phyloP scores from a whole-genome alignment of 345 rosid species.

The Linum usitatissimum region DNA sequence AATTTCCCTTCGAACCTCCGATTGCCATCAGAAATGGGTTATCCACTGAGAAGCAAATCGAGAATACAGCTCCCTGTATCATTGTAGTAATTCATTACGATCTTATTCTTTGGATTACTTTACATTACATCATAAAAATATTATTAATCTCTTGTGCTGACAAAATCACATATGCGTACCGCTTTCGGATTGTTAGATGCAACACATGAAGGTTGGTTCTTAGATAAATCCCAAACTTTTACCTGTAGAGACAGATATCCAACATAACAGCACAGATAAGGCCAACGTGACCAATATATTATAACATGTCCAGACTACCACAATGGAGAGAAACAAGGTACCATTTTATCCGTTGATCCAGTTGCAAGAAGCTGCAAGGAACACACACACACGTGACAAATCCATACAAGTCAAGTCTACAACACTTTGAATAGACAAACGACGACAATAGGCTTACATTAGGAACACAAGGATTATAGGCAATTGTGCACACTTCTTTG shows the following conservation, averaged over 20 bases:
- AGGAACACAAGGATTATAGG: constrained; percentile 46
- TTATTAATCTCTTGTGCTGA: not conserved
- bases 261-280: not conserved
- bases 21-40: constrained; percentile 73
- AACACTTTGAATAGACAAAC: not conserved
- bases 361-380: constrained; percentile 34
- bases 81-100: not conserved
- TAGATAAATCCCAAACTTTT: constrained; percentile 78
- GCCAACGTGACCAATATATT: not conserved
- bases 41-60: constrained; percentile 64
- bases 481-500: constrained; percentile 64
- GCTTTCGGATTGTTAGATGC: constrained; percentile 53
- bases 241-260: constrained; percentile 29
- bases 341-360: constrained; percentile 37
- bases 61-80: constrained; percentile 66
- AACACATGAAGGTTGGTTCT: constrained; percentile 66
- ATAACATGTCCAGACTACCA: not conserved
- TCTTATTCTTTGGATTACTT: not conserved
- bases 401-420: not conserved
- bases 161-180: constrained; percentile 27
- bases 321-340: constrained; percentile 7
- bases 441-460: constrained; percentile 17
- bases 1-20: constrained; percentile 84
- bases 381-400: not conserved
- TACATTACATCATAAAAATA: not conserved